Evolutionary conservation across 768 basidiomycete genomes (phyloP).

Genomic region (Lentinus tigrinus): DNA sequence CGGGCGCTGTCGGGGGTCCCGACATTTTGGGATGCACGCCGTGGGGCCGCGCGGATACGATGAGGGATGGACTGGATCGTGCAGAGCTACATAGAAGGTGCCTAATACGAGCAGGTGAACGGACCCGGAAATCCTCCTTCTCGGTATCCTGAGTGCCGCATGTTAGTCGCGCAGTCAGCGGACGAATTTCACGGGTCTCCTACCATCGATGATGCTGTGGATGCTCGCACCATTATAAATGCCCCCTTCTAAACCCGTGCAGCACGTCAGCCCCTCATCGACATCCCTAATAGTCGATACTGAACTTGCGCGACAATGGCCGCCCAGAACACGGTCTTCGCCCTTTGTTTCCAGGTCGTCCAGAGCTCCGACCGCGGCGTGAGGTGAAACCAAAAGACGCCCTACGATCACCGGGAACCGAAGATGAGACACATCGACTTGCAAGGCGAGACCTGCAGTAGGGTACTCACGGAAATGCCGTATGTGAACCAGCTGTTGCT

Average conservation of each 20-base stretch:
- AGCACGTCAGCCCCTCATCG: not conserved
- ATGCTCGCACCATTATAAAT: slow-evolving; percentile 33
- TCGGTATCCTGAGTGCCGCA: slow-evolving; percentile 21
- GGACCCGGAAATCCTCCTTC: slow-evolving; percentile 25
- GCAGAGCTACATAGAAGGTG: not conserved
- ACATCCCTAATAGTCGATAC: not conserved
- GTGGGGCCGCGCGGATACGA: no score
- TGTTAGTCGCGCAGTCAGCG: no score
- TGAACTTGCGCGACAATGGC: slow-evolving; percentile 21
- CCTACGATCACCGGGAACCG: not conserved
- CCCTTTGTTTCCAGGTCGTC: slow-evolving; percentile 22
- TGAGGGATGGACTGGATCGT: no score
- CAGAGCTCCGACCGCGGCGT: slow-evolving; percentile 23
- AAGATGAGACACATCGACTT: not conserved
- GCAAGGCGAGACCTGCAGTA: no score
- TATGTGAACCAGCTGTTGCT: slow-evolving; percentile 34
- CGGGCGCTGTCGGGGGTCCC: no score
- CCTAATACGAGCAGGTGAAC: slow-evolving; percentile 26
- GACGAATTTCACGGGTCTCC: no score
- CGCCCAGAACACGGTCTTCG: slow-evolving; percentile 26
- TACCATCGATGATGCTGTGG: slow-evolving; percentile 27
- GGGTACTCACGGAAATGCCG: slow-evolving; percentile 23
- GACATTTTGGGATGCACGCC: no score
- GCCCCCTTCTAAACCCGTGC: slow-evolving; percentile 25
- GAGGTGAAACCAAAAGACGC: slow-evolving; percentile 31